Conservation (phyloP, 352 stramenopile genomes). For the Pythium aphanidermatum region DNA sequence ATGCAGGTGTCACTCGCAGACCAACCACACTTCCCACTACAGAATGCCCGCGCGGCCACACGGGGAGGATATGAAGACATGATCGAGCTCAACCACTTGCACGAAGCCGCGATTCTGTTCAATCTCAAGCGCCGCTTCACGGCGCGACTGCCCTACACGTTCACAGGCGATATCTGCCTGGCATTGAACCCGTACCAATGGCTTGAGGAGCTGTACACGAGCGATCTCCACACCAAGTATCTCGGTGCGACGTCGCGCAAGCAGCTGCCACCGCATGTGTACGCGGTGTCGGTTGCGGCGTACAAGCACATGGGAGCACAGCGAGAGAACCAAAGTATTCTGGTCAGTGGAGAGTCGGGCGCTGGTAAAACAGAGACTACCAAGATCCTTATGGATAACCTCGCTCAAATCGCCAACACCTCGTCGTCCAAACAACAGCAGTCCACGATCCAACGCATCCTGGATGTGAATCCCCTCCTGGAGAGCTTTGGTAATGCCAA, state of each 20-base stretch:
- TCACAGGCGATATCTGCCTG: slow-evolving; percentile 95
- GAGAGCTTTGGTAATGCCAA: slow-evolving; percentile 98
- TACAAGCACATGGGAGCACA: slow-evolving; percentile 57
- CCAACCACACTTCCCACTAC: slow-evolving; percentile 39
- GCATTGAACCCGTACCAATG: slow-evolving; percentile 95
- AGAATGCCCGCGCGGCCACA: slow-evolving; percentile 39
- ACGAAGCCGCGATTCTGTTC: slow-evolving; percentile 88
- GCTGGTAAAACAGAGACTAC: slow-evolving; percentile 93
- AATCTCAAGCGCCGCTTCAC: slow-evolving; percentile 84
- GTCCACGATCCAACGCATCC: slow-evolving; percentile 87
- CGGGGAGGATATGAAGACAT: slow-evolving; percentile 55
- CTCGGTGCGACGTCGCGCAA: slow-evolving; percentile 30
- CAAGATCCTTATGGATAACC: slow-evolving; percentile 88
- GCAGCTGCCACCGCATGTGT: slow-evolving; percentile 64
- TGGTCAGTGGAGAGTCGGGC: slow-evolving; percentile 85
- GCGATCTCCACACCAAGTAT: slow-evolving; percentile 66
- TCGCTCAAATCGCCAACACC: slow-evolving; percentile 61
- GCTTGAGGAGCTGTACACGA: slow-evolving; percentile 73
- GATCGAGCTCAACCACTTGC: slow-evolving; percentile 81
- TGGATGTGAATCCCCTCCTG: slow-evolving; percentile 96
- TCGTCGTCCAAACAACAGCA: slow-evolving; percentile 10
- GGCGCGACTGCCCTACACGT: slow-evolving; percentile 89
- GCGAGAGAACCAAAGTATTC: slow-evolving; percentile 73
- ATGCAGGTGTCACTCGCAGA: slow-evolving; percentile 32
- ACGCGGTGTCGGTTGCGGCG: slow-evolving; percentile 57